phyloP scores from a whole-genome alignment of 495 filamentous ascomycete species.

The Penicillium lagena region DNA sequence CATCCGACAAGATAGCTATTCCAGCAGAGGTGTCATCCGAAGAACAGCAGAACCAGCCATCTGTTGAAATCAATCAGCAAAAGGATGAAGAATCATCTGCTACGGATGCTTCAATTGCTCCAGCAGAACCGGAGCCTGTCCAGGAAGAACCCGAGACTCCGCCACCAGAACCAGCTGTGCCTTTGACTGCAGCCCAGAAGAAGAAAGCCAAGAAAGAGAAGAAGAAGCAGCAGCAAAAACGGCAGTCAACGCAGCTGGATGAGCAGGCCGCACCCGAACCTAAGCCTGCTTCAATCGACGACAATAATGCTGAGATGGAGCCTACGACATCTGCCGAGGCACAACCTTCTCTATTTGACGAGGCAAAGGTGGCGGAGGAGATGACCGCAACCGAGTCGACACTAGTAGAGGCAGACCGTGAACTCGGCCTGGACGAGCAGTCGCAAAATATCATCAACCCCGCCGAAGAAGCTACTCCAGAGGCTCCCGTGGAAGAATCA shows the following conservation, averaged over 20 bases:
- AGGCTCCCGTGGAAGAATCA: no score
- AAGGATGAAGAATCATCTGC: conserved; percentile 4
- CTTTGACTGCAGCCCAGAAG: conserved; percentile 3
- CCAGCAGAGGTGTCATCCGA: neutral
- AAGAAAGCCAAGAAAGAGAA: conserved; percentile 16
- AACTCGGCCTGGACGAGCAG: no score
- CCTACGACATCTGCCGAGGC: neutral
- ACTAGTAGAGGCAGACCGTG: no score
- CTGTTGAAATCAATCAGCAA: conserved; percentile 7
- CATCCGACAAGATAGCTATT: neutral
- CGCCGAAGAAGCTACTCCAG: no score
- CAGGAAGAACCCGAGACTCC: neutral
- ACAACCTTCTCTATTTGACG: neutral
- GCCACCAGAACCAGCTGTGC: neutral
- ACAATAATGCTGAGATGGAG: neutral
- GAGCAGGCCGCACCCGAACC: conserved; percentile 1
- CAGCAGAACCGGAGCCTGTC: neutral
- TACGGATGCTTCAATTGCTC: neutral
- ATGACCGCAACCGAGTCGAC: no score
- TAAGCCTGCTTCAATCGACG: neutral
- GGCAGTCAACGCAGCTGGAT: conserved; percentile 5
- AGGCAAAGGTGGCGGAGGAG: no score
- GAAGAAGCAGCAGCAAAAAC: conserved; percentile 1
- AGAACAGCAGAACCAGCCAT: neutral
- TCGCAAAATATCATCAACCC: no score